Percentiles rank a stretch among this genome's conserved stretches.
Conservation (phyloP, 2,329 filamentous ascomycete species). For the Cytospora piceae region DNA sequence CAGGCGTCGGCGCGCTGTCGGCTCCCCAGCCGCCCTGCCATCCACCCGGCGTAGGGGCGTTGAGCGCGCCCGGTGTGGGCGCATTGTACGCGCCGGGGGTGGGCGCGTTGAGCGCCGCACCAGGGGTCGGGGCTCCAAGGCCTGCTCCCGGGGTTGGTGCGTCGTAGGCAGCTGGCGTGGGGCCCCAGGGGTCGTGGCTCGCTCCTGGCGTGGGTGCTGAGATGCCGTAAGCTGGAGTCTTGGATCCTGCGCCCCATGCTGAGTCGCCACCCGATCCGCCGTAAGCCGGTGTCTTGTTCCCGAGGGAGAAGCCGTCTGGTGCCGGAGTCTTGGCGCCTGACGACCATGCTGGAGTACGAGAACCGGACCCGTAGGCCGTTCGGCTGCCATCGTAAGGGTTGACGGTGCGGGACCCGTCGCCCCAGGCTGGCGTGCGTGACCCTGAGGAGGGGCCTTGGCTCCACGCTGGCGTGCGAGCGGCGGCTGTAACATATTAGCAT, state of each 20-base stretch:
- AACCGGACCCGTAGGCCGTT: constrained; percentile 76
- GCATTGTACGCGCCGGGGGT: constrained; percentile 72
- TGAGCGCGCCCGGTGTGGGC: constrained; percentile 62
- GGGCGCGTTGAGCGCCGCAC: constrained; percentile 64
- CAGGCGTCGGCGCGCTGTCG: constrained; percentile 70
- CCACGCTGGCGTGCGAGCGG: constrained; percentile 66
- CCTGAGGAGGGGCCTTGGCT: constrained; percentile 56
- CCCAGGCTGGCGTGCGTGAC: constrained; percentile 72
- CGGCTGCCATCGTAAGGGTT: constrained; percentile 75
- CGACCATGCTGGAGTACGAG: constrained; percentile 77
- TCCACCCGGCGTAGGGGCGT: constrained; percentile 71
- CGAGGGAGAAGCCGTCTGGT: constrained; percentile 65
- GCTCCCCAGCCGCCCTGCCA: constrained; percentile 63
- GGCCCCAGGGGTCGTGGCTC: constrained; percentile 60
- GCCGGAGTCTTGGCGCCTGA: constrained; percentile 76
- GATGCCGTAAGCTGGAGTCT: constrained; percentile 74
- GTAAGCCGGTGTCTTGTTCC: constrained; percentile 72
- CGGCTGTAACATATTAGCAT: constrained; percentile 49
- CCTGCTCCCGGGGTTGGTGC: constrained; percentile 68
- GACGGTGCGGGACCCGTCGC: constrained; percentile 67
- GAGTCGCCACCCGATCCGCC: constrained; percentile 50
- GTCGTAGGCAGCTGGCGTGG: constrained; percentile 65
- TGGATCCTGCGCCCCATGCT: constrained; percentile 69
- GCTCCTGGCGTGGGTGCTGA: constrained; percentile 63
- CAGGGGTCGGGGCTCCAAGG: constrained; percentile 64